These are phyloP conservation scores for Flaveria linearis DNA, from an alignment of 129 eudicot species.

Conservation along the genomic window DNA sequence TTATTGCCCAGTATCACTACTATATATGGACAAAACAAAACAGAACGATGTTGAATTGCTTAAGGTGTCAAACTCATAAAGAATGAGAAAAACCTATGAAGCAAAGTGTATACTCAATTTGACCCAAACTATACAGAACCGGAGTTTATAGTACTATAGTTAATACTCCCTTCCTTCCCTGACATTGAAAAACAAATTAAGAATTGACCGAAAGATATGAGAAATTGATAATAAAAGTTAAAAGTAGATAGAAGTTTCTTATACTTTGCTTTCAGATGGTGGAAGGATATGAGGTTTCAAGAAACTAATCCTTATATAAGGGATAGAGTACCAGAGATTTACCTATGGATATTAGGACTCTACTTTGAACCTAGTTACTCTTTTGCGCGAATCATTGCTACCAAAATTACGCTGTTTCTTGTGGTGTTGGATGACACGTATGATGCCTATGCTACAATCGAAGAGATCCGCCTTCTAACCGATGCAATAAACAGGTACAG, in stretches of 20 bases:
- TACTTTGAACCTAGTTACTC: slow-evolving; percentile 43
- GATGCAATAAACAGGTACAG: slow-evolving; percentile 37
- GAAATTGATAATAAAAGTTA: no score
- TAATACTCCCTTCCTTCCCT: no score
- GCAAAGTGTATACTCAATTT: no score
- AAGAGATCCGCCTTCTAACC: slow-evolving; percentile 32
- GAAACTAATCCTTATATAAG: slow-evolving; percentile 34
- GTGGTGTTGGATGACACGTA: slow-evolving; percentile 44
- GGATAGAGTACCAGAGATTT: slow-evolving; percentile 44
- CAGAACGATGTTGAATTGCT: no score
- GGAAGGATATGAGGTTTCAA: slow-evolving; percentile 42
- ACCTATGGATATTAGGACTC: slow-evolving; percentile 44
- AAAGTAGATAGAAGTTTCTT: neutral
- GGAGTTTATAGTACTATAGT: no score
- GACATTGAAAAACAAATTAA: no score
- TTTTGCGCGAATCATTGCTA: slow-evolving; percentile 34
- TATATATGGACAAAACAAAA: no score
- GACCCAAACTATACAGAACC: no score
- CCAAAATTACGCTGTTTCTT: slow-evolving; percentile 30
- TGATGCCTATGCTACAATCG: slow-evolving; percentile 40
- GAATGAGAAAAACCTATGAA: no score
- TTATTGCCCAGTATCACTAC: no score
- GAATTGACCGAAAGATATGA: no score
- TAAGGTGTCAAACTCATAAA: no score
- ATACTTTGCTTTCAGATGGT: slow-evolving; percentile 30